Evolutionary conservation across 2,329 filamentous ascomycete genomes (phyloP), one percentile per base, ranked within the genome.

Genomic region (Aureobasidium musti): DNA sequence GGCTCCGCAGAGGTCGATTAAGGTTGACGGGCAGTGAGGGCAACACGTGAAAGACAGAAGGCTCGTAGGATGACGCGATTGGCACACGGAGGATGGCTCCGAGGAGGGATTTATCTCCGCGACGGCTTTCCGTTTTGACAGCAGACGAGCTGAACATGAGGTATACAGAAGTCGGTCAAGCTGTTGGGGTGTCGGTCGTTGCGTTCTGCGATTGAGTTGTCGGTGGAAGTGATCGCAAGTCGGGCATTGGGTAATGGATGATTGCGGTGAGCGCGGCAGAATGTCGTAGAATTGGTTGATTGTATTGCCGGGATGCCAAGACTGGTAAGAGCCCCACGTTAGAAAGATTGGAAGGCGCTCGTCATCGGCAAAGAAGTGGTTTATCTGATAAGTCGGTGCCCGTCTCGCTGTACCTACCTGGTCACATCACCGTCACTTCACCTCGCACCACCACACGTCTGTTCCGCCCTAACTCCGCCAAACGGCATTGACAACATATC

Each of bases 331-430:
- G 56, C 41, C 59, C 59, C 59, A 63, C 59, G 59, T 47, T 19
- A 39, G 33, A 13, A 39, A 35, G 23, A 35, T 47, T 45, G 56
- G 41, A 30, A 60, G 54, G 45, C 14, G 59, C 28, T 49, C 59
- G 59, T 63, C 59, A 63, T 63, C 30, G 33, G 59, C 30, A 49
- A 50, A 63, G 56, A 60, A 60, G 56, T 47, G 19, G 41, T 63
- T 63, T 63, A 63, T 63, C 43, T 63, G 56, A 60, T 60, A 60
- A 60, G 56, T 26, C 21, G 35, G 53, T 11, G 5, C 23, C 53
- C 53, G 23, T 47, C 21, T 49, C 23, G 23, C 39, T 39, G 23
- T 17, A 21, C 43, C 43, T 10, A 35, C 8, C 35, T 37, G 35
- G 33, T 50, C 43, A 52, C 45, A n/a, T 63, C 45, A 11, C 30